A percentile compares a stretch with the other conserved stretches of the same genome.
Evolutionary conservation across 352 stramenopile species (phyloP).

Genomic region (Phytophthora litchii): DNA sequence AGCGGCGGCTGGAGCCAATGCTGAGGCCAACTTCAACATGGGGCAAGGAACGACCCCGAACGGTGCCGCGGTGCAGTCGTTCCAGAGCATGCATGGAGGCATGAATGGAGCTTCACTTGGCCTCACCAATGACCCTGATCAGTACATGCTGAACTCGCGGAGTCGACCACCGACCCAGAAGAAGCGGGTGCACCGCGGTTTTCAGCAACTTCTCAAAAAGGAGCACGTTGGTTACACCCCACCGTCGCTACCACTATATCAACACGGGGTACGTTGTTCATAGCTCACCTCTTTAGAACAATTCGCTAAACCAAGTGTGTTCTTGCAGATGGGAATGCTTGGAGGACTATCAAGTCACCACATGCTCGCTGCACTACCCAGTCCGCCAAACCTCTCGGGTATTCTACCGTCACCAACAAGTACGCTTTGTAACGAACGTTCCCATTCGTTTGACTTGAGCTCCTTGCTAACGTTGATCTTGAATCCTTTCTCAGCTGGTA

Average conservation of each 20-base stretch:
- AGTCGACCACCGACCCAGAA: constrained; percentile 49
- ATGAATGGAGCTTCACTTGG: constrained; percentile 46
- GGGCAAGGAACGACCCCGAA: constrained; percentile 25
- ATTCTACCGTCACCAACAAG: constrained; percentile 82
- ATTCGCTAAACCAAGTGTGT: background rate
- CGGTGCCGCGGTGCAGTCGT: constrained; percentile 34
- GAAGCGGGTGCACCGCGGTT: constrained; percentile 75
- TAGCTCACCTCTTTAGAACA: background rate
- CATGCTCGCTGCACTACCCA: constrained; percentile 69
- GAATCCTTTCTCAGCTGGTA: constrained; percentile 46
- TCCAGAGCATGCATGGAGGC: constrained; percentile 39
- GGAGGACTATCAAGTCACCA: constrained; percentile 57
- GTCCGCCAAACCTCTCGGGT: constrained; percentile 71
- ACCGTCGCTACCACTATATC: constrained; percentile 69
- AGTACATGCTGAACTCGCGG: constrained; percentile 59
- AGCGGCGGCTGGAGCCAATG: constrained; percentile 35
- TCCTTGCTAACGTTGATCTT: constrained; percentile 18
- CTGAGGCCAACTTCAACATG: constrained; percentile 46
- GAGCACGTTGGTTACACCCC: constrained; percentile 73
- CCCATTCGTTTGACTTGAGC: background rate
- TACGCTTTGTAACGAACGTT: constrained; percentile 40
- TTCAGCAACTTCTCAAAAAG: constrained; percentile 83
- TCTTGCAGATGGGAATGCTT: constrained; percentile 66
- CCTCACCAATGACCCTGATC: constrained; percentile 70
- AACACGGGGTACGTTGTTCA: constrained; percentile 57